Percentiles rank a stretch among this genome's conserved stretches.
These are phyloP conservation scores for Paecilomyces niveus DNA, from an alignment of 2,329 filamentous ascomycete genomes.

Conservation along the genomic window DNA sequence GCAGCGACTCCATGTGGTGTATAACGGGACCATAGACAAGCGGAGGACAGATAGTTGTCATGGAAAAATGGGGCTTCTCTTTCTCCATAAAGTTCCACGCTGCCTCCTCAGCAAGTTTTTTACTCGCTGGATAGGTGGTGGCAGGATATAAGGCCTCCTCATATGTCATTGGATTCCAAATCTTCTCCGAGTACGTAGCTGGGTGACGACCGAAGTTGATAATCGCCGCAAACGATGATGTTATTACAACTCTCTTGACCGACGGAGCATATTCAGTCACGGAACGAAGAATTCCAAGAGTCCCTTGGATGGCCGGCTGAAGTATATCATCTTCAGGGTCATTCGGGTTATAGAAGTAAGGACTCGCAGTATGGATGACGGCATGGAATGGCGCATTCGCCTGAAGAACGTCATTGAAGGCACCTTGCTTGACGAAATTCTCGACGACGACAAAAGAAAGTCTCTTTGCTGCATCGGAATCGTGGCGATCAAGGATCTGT, in stretches of 20 bases:
- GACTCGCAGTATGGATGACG: slow-evolving; percentile 67
- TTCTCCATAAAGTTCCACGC: slow-evolving; percentile 59
- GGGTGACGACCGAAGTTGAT: slow-evolving; percentile 39
- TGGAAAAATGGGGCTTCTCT: slow-evolving; percentile 51
- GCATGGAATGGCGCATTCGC: slow-evolving; percentile 61
- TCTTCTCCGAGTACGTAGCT: slow-evolving; percentile 29
- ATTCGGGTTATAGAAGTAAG: slow-evolving; percentile 66
- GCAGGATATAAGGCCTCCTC: slow-evolving; percentile 31
- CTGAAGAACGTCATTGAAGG: slow-evolving; percentile 60
- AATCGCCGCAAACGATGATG: slow-evolving; percentile 64
- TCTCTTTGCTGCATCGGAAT: slow-evolving; percentile 46
- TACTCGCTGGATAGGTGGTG: slow-evolving; percentile 44
- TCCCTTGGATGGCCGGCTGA: slow-evolving; percentile 57
- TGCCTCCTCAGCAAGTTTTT: slow-evolving; percentile 59
- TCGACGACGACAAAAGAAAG: slow-evolving; percentile 61
- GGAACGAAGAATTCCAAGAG: slow-evolving; percentile 54
- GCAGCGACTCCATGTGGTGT: slow-evolving; percentile 55
- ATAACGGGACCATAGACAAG: slow-evolving; percentile 58
- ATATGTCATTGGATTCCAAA: slow-evolving; percentile 39
- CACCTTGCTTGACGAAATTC: slow-evolving; percentile 62
- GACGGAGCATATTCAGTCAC: slow-evolving; percentile 54
- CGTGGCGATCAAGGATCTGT: slow-evolving; percentile 47
- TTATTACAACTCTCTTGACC: slow-evolving; percentile 67
- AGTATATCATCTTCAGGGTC: slow-evolving; percentile 58
- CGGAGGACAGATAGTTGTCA: slow-evolving; percentile 57